These are phyloP conservation scores for Hypoxylon sp. DNA, from an alignment of 2,329 filamentous ascomycete genomes.

Conservation along the genomic window DNA sequence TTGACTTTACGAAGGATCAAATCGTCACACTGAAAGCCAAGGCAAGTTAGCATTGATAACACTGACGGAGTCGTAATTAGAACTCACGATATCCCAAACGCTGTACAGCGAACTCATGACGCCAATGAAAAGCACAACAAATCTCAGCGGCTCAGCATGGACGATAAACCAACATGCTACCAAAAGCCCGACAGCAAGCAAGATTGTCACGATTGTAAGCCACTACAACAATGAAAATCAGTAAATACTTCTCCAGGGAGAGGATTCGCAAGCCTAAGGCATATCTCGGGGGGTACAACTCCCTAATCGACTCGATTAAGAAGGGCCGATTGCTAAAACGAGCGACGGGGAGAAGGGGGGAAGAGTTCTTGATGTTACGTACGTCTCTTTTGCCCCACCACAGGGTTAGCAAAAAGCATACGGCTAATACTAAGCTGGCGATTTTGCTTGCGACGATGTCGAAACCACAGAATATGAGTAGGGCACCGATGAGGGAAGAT, in stretches of 20 bases:
- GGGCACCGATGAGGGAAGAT: conserved; percentile 80
- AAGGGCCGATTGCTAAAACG: neutral
- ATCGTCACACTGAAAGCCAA: conserved; percentile 74
- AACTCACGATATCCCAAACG: conserved; percentile 81
- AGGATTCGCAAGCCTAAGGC: neutral
- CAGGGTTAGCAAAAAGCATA: conserved; percentile 82
- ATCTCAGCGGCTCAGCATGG: conserved; percentile 80
- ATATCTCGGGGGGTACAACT: neutral
- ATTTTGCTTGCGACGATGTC: conserved; percentile 85
- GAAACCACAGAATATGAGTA: conserved; percentile 85
- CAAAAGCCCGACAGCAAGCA: conserved; percentile 78
- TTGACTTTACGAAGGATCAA: conserved; percentile 86
- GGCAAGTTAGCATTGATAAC: conserved; percentile 12
- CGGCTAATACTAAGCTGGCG: conserved; percentile 79
- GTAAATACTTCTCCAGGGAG: neutral
- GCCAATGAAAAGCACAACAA: conserved; percentile 83
- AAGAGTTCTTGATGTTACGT: neutral
- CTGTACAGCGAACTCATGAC: conserved; percentile 87
- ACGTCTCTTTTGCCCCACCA: conserved; percentile 83
- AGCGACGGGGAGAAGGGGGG: neutral
- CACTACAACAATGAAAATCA: conserved; percentile 58
- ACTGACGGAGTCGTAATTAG: neutral
- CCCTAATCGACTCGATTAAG: neutral
- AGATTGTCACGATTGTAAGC: conserved; percentile 80
- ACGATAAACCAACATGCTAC: conserved; percentile 85